A percentile compares a stretch with the other conserved stretches of the same genome.
phyloP scores from a whole-genome alignment of 1,284 basidiomycete genomes.

The Puccinia triticina region DNA sequence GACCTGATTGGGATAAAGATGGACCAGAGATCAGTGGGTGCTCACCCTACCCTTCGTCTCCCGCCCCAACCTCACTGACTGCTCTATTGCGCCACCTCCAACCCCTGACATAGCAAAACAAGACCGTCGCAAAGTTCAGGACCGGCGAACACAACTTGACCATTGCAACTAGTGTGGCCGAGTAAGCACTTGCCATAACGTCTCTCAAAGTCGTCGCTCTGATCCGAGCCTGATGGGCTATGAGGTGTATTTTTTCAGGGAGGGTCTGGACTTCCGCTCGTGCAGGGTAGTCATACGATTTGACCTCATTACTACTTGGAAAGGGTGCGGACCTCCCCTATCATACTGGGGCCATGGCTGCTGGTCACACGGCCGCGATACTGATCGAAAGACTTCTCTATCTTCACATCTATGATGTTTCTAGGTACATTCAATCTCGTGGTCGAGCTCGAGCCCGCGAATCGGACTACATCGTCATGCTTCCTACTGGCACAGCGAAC shows the following conservation, averaged over 20 bases:
- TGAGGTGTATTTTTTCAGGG: not conserved
- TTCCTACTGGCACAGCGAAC: conserved; percentile 63
- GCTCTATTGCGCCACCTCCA: not conserved
- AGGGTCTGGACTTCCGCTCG: conserved; percentile 42
- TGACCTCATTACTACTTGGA: conserved; percentile 46
- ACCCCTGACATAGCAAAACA: conserved; percentile 64
- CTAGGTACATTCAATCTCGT: conserved; percentile 68
- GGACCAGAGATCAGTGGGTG: conserved; percentile 59
- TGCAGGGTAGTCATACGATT: conserved; percentile 48
- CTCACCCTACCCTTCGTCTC: not conserved
- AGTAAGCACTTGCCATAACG: conserved; percentile 58
- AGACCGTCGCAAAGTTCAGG: conserved; percentile 70
- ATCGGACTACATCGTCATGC: conserved; percentile 78
- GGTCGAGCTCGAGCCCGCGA: conserved; percentile 75
- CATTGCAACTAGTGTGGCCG: conserved; percentile 79
- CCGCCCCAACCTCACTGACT: not conserved
- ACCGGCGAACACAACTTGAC: conserved; percentile 71
- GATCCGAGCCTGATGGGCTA: not conserved
- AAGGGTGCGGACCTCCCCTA: conserved; percentile 26
- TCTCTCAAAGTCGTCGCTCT: not conserved
- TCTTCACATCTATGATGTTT: not conserved
- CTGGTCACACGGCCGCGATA: too few relatives aligned
- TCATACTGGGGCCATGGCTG: conserved; percentile 67
- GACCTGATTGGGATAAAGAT: conserved; percentile 53
- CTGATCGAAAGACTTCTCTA: too few relatives aligned